Conservation (phyloP, 805 yeast species). For the Spathaspora hagerdaliae region DNA sequence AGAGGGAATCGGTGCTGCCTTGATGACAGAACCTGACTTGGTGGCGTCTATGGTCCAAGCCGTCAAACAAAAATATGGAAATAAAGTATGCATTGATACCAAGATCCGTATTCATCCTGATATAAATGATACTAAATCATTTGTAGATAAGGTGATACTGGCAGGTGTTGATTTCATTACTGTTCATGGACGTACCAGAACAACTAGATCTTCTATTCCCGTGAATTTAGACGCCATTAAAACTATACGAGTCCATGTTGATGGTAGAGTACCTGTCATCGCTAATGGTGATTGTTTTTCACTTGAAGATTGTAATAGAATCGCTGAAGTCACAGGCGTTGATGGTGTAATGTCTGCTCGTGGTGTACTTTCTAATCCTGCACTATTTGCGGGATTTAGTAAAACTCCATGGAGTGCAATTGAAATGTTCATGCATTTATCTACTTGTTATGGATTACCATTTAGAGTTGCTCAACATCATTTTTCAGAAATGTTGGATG, state of each 20-base stretch:
- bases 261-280: conserved; percentile 65
- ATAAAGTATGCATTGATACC: conserved; percentile 74
- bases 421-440: conserved; percentile 77
- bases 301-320: conserved; percentile 57
- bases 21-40: conserved; percentile 77
- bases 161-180: conserved; percentile 94
- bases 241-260: conserved; percentile 48
- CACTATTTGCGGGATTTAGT: conserved; percentile 69
- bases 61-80: conserved; percentile 73
- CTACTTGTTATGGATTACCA: conserved; percentile 79
- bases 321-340: conserved; percentile 64
- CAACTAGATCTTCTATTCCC: conserved; percentile 80
- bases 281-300: conserved; percentile 95
- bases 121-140: conserved; percentile 63
- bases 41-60: conserved; percentile 82
- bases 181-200: conserved; percentile 87
- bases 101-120: conserved; percentile 87
- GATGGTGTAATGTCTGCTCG: conserved; percentile 97
- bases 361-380: conserved; percentile 84
- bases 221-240: conserved; percentile 81
- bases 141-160: conserved; percentile 69
- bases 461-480: conserved; percentile 85
- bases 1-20: conserved; percentile 96
- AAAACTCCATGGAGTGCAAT: conserved; percentile 89
- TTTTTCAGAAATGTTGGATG: conserved; percentile 79